These are phyloP conservation scores for Rhodotorula mucilaginosa DNA, from an alignment of 1,284 basidiomycete species.

Conservation along the genomic window DNA sequence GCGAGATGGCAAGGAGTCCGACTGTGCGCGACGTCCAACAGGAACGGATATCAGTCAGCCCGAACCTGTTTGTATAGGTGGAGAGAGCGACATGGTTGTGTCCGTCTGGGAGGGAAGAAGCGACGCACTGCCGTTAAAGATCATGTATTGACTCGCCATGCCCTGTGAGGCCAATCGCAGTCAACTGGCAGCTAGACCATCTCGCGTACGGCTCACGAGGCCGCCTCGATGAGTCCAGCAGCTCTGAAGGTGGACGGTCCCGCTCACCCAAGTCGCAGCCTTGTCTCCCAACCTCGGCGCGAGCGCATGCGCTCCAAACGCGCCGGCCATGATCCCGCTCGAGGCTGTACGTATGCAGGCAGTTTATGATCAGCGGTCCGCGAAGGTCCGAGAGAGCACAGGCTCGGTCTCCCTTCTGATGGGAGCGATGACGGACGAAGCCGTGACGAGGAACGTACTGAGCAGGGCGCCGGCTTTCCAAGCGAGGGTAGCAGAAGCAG, in stretches of 20 bases:
- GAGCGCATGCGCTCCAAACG: constrained; percentile 35
- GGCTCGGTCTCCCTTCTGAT: background rate
- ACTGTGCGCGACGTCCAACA: background rate
- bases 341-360: background rate
- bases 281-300: constrained; percentile 34
- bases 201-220: background rate
- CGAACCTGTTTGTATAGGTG: background rate
- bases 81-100: background rate
- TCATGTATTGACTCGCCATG: constrained; percentile 31
- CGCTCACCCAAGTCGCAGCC: constrained; percentile 35
- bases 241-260: background rate
- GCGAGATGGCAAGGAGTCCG: constrained; percentile 36
- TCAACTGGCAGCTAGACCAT: background rate
- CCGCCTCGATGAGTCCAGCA: background rate
- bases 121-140: constrained; percentile 31
- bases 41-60: too few relatives aligned
- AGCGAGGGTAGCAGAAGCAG: constrained; percentile 26
- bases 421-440: background rate
- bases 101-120: background rate
- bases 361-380: too few relatives aligned
- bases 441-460: constrained; percentile 3
- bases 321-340: constrained; percentile 21
- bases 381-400: background rate
- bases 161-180: constrained; percentile 1
- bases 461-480: constrained; percentile 34